Evolutionary conservation across 2,329 filamentous ascomycete genomes (phyloP).

Genomic region (Escovopsis sp.): DNA sequence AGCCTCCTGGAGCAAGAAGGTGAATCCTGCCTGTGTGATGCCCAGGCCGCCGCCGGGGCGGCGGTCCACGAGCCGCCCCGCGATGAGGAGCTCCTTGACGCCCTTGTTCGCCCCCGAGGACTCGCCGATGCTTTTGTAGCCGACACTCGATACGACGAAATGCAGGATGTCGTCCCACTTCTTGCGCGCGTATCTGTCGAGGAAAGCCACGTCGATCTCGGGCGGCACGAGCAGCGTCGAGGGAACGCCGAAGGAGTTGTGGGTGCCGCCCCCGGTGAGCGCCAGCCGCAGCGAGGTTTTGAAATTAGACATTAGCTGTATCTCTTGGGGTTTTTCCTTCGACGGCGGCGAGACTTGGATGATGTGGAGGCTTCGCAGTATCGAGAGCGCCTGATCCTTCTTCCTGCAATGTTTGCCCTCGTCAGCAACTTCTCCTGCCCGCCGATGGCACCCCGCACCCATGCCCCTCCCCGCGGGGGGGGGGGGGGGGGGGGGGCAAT

Average conservation of each 20-base stretch:
- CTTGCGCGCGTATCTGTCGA: slow-evolving; percentile 72
- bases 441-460: not conserved
- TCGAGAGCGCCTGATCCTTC: slow-evolving; percentile 69
- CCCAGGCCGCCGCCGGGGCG: slow-evolving; percentile 49
- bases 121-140: slow-evolving; percentile 32
- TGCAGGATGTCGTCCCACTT: slow-evolving; percentile 96
- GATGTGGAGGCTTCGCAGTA: slow-evolving; percentile 74
- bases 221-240: slow-evolving; percentile 48
- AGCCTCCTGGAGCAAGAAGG: slow-evolving; percentile 84
- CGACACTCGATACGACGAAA: slow-evolving; percentile 76
- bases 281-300: slow-evolving; percentile 70
- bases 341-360: slow-evolving; percentile 48
- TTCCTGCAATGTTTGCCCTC: slow-evolving; percentile 32
- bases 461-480: not conserved
- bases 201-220: slow-evolving; percentile 52
- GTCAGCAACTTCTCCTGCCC: too few species aligned
- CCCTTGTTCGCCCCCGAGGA: slow-evolving; percentile 49
- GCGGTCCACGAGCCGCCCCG: slow-evolving; percentile 64
- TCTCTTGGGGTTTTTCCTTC: slow-evolving; percentile 51
- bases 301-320: slow-evolving; percentile 70
- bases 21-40: slow-evolving; percentile 89
- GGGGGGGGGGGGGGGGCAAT: not conserved
- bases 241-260: slow-evolving; percentile 83
- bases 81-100: slow-evolving; percentile 71
- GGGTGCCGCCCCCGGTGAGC: slow-evolving; percentile 71